Conservation (phyloP, 2,329 filamentous ascomycete genomes). For the Colletotrichum tamarilloi region DNA sequence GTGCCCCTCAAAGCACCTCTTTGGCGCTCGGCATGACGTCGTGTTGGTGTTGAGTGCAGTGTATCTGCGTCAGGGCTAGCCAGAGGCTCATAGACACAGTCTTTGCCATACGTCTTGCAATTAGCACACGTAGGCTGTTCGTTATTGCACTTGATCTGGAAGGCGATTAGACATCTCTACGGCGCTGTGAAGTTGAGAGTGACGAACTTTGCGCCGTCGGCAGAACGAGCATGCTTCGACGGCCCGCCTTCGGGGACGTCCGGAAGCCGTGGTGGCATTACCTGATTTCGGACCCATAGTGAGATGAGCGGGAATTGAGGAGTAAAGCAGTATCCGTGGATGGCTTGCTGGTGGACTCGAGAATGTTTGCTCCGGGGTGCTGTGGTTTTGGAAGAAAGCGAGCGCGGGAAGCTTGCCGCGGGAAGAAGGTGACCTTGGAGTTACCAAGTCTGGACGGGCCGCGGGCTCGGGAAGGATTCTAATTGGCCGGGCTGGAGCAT, state of each 20-base stretch:
- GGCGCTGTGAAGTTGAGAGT: not conserved
- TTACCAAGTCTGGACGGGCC: not conserved
- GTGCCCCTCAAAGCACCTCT: not conserved
- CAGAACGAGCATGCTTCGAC: conserved; percentile 45
- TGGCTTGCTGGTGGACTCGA: not conserved
- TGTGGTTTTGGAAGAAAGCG: not conserved
- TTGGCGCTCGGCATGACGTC: not conserved
- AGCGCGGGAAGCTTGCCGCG: not conserved
- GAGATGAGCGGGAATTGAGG: not conserved
- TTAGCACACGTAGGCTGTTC: conserved; percentile 57
- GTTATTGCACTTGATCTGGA: conserved; percentile 62
- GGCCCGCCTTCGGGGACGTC: conserved; percentile 41
- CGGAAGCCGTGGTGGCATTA: conserved; percentile 3
- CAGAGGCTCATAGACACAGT: conserved; percentile 54
- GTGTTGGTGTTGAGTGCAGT: not conserved
- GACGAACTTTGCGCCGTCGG: conserved; percentile 44
- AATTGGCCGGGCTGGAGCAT: not conserved
- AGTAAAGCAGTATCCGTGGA: not conserved
- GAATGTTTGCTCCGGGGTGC: not conserved
- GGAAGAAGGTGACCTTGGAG: not conserved
- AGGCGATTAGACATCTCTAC: not conserved
- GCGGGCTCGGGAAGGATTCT: not conserved
- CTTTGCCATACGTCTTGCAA: conserved; percentile 56
- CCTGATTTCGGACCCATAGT: conserved; percentile 10
- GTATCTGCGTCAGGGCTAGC: conserved; percentile 38